Base-by-base conservation (phyloP, 768 basidiomycete species). In the Macrolepiota fuliginosa region DNA sequence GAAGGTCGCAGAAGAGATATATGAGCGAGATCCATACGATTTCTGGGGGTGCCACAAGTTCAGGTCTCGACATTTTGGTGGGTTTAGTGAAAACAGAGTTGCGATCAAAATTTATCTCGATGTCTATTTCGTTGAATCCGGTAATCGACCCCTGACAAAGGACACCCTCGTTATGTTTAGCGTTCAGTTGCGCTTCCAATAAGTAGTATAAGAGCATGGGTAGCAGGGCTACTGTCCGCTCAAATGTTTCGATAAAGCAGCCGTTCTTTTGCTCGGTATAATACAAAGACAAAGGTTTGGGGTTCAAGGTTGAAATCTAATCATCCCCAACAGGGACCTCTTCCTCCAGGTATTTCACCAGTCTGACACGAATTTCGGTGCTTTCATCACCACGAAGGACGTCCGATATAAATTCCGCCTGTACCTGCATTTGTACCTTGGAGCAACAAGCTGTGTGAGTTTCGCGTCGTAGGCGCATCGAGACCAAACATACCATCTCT, bases 361-460 rank as follows among this genome's bases (percentile, higher is more conserved):
- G 76, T 67, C 86, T 90, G 57, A 99, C 96, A 54, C 91, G 84
- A 66, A 99, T 90, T 73, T 97, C 96, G 24, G 96, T 98, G 64
- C 79, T 87, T 69, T 98, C 96, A 69, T 98, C 97, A 3, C 97
- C 97, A 63, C 94, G 81, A 65, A 98, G 79, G 4, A 90, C 87
- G 69, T 99, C 97, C 2, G 93, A 93, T 22, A 96, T 69, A 73
- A 98, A 98, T 47, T 87, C 85, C 11, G 86, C 89, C 62, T 94
- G 90, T 19, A 96, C 95, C 72, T 96, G 96, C 84, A 98, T 91
- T 73, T 98, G 96, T 29, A 98, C 88, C 96, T 98, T 72, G n/a
- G 5, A 60, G 13, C 24, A 29, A 36, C 15, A 25, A 11, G 12
- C 62, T 50, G 51, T 66, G 52, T 53, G 52, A 63, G 51, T 69